Conservation (phyloP, 305 asterid genomes). For the Fraxinus latifolia region DNA sequence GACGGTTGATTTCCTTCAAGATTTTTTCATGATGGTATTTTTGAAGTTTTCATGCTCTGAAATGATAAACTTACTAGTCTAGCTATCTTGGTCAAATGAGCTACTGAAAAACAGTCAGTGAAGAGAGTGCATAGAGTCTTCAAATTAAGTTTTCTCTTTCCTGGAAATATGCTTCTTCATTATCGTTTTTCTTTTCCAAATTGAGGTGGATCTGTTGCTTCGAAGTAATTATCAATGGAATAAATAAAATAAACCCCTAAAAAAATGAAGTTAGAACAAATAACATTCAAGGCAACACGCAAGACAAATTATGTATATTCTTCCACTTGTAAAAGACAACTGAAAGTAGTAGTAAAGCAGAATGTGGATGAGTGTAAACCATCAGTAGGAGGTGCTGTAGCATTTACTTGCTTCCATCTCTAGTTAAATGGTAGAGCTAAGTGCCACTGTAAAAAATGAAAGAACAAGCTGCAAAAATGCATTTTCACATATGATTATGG, state of each 20-base stretch:
- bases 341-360: not conserved
- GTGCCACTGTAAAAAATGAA: not conserved
- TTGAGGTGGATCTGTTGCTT: not conserved
- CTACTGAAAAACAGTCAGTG: not conserved
- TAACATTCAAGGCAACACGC: not conserved
- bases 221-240: slow-evolving; percentile 4
- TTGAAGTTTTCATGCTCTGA: not conserved
- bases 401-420: not conserved
- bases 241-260: not conserved
- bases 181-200: not conserved
- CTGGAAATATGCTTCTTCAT: not conserved
- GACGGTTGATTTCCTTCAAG: not conserved
- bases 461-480: not conserved
- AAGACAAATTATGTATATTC: not conserved
- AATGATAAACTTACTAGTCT: not conserved
- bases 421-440: not conserved
- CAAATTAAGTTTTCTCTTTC: not conserved
- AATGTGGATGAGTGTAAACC: not conserved
- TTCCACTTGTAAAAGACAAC: not conserved
- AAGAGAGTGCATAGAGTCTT: not conserved
- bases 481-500: not conserved
- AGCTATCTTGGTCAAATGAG: not conserved
- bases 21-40: not conserved
- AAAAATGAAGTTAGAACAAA: not conserved
- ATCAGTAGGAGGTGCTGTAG: not conserved